phyloP scores from a whole-genome alignment of 2,329 filamentous ascomycete species.

The Cadophora sp. region DNA sequence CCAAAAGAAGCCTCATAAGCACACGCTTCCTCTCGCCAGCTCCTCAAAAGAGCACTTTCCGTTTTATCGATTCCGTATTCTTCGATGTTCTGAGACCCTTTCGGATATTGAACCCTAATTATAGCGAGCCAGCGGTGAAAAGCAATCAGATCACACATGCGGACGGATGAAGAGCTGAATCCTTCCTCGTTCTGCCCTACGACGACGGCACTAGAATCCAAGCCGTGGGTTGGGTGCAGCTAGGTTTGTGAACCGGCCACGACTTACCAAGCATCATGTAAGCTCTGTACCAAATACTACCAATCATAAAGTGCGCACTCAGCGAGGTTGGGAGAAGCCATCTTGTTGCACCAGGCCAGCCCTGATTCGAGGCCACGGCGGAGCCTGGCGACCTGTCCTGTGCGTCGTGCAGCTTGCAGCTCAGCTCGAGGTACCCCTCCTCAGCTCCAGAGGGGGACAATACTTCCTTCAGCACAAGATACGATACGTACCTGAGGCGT shows the following conservation, averaged over 20 bases:
- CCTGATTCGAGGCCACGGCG: conserved; percentile 21
- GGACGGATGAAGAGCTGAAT: not conserved
- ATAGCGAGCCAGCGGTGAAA: not conserved
- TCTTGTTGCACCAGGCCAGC: not conserved
- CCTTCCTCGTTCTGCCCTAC: not conserved
- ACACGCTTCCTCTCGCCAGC: not conserved
- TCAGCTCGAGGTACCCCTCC: conserved; percentile 19
- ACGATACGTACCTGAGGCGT: conserved; percentile 9
- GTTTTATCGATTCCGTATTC: conserved; percentile 1
- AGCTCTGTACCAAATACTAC: not conserved
- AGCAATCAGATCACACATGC: not conserved
- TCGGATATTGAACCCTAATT: conserved; percentile 8
- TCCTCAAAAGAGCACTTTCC: not conserved
- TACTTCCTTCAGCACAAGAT: conserved; percentile 11
- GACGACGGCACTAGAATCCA: not conserved
- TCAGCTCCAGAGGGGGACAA: conserved; percentile 19
- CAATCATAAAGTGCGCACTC: conserved; percentile 2
- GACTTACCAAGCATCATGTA: conserved; percentile 15
- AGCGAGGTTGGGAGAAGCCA: not conserved
- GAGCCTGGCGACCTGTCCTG: conserved; percentile 1
- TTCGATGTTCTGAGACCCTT: not conserved
- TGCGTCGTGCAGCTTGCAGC: not conserved
- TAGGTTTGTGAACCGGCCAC: too few species aligned
- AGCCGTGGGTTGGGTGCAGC: not conserved
- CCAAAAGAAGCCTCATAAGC: not conserved